These are phyloP conservation scores for Lachnellula cervina DNA, from an alignment of 2,329 filamentous ascomycete species.

Conservation along the genomic window DNA sequence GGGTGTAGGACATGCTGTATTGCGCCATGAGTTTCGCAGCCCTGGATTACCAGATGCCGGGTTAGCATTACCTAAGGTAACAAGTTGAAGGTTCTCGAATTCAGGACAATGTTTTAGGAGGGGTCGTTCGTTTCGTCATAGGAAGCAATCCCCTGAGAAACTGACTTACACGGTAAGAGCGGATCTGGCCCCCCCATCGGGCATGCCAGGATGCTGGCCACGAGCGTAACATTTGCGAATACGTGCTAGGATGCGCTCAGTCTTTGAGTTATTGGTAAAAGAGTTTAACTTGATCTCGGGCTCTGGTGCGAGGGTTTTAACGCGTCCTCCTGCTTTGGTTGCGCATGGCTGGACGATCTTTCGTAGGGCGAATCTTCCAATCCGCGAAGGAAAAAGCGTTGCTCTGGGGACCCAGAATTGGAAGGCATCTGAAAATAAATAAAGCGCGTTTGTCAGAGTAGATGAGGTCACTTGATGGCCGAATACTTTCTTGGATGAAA, in stretches of 20 bases:
- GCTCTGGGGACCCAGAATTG: not conserved
- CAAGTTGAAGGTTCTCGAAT: not conserved
- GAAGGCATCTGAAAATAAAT: not conserved
- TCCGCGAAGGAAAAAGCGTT: not conserved
- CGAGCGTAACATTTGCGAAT: constrained; percentile 1
- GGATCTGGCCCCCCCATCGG: not conserved
- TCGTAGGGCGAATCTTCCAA: not conserved
- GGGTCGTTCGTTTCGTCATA: not conserved
- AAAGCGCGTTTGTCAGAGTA: not conserved
- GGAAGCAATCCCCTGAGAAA: not conserved
- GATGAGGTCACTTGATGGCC: not conserved
- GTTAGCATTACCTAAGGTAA: no score
- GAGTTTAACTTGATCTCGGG: not conserved
- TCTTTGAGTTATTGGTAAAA: not conserved
- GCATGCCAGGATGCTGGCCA: not conserved
- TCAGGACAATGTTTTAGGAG: not conserved
- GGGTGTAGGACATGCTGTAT: no score
- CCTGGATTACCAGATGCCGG: no score
- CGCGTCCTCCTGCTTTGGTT: not conserved
- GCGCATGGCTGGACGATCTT: not conserved
- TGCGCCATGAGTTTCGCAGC: no score
- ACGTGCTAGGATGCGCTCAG: not conserved
- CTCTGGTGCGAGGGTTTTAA: not conserved
- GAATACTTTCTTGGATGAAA: not conserved
- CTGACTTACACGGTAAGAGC: not conserved